Evolutionary conservation across 2,329 filamentous ascomycete species (phyloP).

Genomic region (Penicillium sp.): DNA sequence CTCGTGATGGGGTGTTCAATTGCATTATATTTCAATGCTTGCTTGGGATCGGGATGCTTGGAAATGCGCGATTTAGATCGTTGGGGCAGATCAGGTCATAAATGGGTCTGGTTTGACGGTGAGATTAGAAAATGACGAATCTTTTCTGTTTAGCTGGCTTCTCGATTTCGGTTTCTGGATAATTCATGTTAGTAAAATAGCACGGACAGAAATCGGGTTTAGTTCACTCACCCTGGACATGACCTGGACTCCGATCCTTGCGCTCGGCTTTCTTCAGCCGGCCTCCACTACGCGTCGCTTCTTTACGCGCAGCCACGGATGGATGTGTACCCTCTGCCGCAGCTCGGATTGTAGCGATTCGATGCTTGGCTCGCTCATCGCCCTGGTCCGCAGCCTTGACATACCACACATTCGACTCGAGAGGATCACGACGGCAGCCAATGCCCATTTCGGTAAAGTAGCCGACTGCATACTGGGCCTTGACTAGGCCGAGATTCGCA

Average conservation of each 20-base stretch:
- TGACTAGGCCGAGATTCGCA: constrained; percentile 59
- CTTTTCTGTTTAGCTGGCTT: constrained; percentile 20
- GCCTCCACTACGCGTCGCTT: constrained; percentile 4
- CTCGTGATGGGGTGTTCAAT: not conserved
- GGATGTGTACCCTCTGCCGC: constrained; percentile 55
- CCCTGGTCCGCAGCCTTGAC: constrained; percentile 88
- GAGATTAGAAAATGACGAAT: constrained; percentile 19
- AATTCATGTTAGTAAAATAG: not conserved
- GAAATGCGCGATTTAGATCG: not conserved
- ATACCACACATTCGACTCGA: constrained; percentile 97
- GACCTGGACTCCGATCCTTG: not conserved
- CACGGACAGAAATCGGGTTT: not conserved
- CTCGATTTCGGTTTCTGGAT: constrained; percentile 5
- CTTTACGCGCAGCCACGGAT: constrained; percentile 17
- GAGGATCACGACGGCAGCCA: constrained; percentile 82
- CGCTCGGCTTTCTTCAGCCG: constrained; percentile 7
- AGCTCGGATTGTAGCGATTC: constrained; percentile 74
- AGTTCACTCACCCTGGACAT: constrained; percentile 8
- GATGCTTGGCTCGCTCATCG: constrained; percentile 78
- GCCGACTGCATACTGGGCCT: constrained; percentile 86
- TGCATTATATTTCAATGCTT: not conserved
- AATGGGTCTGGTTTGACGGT: not conserved
- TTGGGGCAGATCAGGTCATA: not conserved
- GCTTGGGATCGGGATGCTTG: not conserved
- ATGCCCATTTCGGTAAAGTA: constrained; percentile 99